Percentiles rank a stretch among this genome's conserved stretches.
Evolutionary conservation across 768 basidiomycete genomes (phyloP).

Genomic region (Hericium rajendrae): DNA sequence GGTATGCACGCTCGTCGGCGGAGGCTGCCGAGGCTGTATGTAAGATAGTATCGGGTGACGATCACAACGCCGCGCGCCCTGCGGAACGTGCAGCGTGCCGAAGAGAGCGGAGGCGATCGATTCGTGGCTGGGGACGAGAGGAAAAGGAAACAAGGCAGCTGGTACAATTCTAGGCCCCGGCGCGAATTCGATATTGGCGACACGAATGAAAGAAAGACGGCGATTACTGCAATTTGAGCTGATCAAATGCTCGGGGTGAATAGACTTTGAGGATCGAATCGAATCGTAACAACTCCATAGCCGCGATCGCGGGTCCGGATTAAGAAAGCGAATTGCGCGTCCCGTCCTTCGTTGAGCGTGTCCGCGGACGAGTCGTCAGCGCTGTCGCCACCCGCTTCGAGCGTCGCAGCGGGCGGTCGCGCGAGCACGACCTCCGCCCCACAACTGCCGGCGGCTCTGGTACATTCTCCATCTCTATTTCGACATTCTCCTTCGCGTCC

Average conservation of each 20-base stretch:
- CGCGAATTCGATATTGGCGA: not conserved
- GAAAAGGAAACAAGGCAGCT: not conserved
- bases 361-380: conserved; percentile 38
- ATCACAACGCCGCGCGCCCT: not conserved
- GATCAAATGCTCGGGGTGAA: not conserved
- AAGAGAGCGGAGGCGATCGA: not conserved
- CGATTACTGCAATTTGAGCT: not conserved
- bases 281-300: not conserved
- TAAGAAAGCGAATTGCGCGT: conserved; percentile 21
- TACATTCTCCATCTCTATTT: conserved; percentile 1
- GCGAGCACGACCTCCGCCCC: conserved; percentile 6
- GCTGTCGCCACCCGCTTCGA: conserved; percentile 65
- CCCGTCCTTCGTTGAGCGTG: conserved; percentile 30
- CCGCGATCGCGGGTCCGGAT: conserved; percentile 1
- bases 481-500: not conserved
- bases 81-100: not conserved
- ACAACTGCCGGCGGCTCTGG: not conserved
- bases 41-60: not conserved
- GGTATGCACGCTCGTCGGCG: conserved; percentile 2
- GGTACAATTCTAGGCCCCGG: not conserved
- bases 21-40: conserved; percentile 1
- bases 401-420: conserved; percentile 38
- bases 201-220: conserved; percentile 1
- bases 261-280: not conserved
- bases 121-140: not conserved